These are phyloP conservation scores for Diaporthe eres DNA, from an alignment of 2,329 filamentous ascomycete genomes.

Conservation along the genomic window DNA sequence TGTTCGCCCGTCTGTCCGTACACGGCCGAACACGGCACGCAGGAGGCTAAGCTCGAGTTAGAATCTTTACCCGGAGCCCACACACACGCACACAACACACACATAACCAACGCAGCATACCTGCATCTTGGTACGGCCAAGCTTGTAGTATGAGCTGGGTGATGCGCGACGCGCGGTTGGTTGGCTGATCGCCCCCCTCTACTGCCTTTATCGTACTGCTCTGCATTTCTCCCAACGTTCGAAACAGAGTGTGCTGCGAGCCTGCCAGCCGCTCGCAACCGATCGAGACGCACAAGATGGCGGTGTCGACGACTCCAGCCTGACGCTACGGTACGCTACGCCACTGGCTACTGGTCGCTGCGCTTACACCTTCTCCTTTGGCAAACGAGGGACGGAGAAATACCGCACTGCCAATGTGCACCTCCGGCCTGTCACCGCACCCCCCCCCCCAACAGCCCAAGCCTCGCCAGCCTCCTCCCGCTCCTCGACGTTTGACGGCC, in stretches of 20 bases:
- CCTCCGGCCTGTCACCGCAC: not conserved
- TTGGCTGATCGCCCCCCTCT: not conserved
- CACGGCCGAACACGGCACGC: not conserved
- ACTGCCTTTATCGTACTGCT: not conserved
- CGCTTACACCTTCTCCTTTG: constrained; percentile 25
- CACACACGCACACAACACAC: not conserved
- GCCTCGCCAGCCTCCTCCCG: constrained; percentile 5
- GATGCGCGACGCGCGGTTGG: constrained; percentile 10
- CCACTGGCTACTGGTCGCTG: not conserved
- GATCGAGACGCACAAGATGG: constrained; percentile 17
- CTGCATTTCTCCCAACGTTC: not conserved
- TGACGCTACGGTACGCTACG: not conserved
- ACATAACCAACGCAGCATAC: not conserved
- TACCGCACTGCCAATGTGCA: not conserved
- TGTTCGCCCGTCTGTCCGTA: not conserved
- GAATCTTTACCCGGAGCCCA: constrained; percentile 17
- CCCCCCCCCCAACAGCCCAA: not conserved
- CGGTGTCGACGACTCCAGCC: constrained; percentile 4
- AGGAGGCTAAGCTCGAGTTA: constrained; percentile 16
- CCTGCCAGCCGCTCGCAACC: constrained; percentile 5
- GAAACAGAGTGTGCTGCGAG: not conserved
- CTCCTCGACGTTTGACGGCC: not conserved
- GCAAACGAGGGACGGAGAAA: constrained; percentile 12
- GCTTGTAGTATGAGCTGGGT: not conserved
- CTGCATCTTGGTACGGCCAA: constrained; percentile 19